These are phyloP conservation scores for Leccinum boreale DNA, from an alignment of 768 basidiomycete species.

Conservation along the genomic window DNA sequence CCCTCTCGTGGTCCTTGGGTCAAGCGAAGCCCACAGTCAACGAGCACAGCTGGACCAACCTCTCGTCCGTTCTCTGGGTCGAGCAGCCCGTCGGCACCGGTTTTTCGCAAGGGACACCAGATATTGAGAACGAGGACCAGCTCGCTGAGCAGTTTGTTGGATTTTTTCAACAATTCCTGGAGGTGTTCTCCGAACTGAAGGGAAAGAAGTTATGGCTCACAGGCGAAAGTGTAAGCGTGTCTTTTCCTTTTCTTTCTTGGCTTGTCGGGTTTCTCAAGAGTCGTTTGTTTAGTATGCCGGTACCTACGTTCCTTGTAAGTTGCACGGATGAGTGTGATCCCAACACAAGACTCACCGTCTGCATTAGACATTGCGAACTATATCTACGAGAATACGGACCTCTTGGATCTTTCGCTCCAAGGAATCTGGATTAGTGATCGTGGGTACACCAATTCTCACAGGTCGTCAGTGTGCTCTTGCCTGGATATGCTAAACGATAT, in stretches of 20 bases:
- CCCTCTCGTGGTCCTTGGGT: conserved; percentile 63
- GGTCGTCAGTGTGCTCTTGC: not conserved
- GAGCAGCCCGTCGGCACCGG: conserved; percentile 83
- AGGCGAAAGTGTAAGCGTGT: conserved; percentile 66
- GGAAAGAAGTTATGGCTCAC: conserved; percentile 66
- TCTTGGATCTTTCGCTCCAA: conserved; percentile 55
- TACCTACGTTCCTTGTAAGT: conserved; percentile 59
- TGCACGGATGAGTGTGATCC: conserved; percentile 26
- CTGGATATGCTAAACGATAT: not conserved
- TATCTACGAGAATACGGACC: conserved; percentile 57
- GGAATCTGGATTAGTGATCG: conserved; percentile 76
- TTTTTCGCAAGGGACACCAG: conserved; percentile 67
- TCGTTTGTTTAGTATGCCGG: conserved; percentile 58
- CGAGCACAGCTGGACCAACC: conserved; percentile 74
- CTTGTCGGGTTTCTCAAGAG: not conserved
- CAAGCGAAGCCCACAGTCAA: conserved; percentile 63
- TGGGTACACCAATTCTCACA: conserved; percentile 32
- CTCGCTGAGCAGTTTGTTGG: conserved; percentile 52
- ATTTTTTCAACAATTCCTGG: conserved; percentile 73
- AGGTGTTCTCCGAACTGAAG: conserved; percentile 71
- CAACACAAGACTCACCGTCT: not conserved
- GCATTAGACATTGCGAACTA: conserved; percentile 67
- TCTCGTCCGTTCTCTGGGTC: conserved; percentile 70
- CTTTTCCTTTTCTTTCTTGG: not conserved
- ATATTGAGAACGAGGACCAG: conserved; percentile 55